Percentiles rank a stretch among this genome's conserved stretches.
Conservation (phyloP, 2,329 filamentous ascomycete species). For the Claviceps sp. region DNA sequence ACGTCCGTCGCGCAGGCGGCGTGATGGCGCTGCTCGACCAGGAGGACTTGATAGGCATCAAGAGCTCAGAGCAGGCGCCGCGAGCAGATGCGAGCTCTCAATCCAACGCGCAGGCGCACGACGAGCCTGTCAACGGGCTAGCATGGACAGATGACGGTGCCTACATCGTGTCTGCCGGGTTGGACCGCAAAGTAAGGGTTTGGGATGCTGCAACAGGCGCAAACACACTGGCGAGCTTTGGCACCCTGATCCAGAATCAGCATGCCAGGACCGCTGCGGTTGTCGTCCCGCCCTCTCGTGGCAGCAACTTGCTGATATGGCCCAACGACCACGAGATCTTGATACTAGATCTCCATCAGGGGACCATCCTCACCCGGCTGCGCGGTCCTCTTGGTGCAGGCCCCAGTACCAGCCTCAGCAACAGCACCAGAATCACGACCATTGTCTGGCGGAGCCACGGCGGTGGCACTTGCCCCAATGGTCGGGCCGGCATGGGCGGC, state of each 20-base stretch:
- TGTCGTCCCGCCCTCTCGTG: slow-evolving; percentile 49
- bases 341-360: slow-evolving; percentile 66
- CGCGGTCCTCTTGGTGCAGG: slow-evolving; percentile 45
- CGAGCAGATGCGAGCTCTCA: slow-evolving; percentile 25
- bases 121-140: slow-evolving; percentile 71
- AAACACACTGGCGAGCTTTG: slow-evolving; percentile 82
- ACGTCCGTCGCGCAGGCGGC: slow-evolving; percentile 66
- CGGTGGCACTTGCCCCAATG: slow-evolving; percentile 35
- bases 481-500: slow-evolving; percentile 43
- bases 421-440: slow-evolving; percentile 54
- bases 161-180: slow-evolving; percentile 66
- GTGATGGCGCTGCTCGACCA: slow-evolving; percentile 68
- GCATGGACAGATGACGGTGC: slow-evolving; percentile 71
- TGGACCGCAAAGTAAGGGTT: slow-evolving; percentile 73
- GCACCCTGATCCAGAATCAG: slow-evolving; percentile 64
- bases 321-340: slow-evolving; percentile 73
- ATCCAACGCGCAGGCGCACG: slow-evolving; percentile 53
- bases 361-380: slow-evolving; percentile 57
- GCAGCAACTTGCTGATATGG: slow-evolving; percentile 58
- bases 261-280: slow-evolving; percentile 49
- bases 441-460: slow-evolving; percentile 58
- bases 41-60: slow-evolving; percentile 65
- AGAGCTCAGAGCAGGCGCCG: slow-evolving; percentile 11
- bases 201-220: slow-evolving; percentile 73
- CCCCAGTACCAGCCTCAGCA: slow-evolving; percentile 21